Evolutionary conservation across 495 filamentous ascomycete species (phyloP).

Genomic region (Podospora conica): DNA sequence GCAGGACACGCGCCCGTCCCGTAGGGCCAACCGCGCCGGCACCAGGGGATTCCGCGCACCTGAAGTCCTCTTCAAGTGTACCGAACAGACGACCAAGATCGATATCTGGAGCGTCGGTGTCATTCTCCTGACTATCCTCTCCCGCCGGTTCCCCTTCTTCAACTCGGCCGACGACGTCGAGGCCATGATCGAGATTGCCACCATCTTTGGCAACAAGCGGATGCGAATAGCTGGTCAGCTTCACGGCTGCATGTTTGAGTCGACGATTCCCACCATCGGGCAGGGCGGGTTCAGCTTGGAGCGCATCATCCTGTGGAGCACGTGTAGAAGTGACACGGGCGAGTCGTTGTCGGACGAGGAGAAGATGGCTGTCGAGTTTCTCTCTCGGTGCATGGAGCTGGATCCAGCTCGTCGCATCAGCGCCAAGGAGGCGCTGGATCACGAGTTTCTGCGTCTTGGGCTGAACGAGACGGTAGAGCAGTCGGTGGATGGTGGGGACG

Average conservation of each 20-base stretch:
- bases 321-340: constrained; percentile 47
- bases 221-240: constrained; percentile 79
- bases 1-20: constrained; percentile 77
- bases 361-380: constrained; percentile 58
- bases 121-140: constrained; percentile 84
- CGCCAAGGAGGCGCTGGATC: constrained; percentile 61
- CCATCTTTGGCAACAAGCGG: constrained; percentile 77
- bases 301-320: constrained; percentile 92
- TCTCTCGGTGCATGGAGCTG: constrained; percentile 63
- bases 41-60: constrained; percentile 93
- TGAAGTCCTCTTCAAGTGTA: constrained; percentile 96
- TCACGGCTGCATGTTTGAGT: constrained; percentile 83
- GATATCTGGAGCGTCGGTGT: constrained; percentile 97
- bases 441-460: constrained; percentile 62
- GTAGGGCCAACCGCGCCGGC: constrained; percentile 90
- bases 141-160: constrained; percentile 93
- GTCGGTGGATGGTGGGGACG: constrained; percentile 17
- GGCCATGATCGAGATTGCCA: constrained; percentile 93
- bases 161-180: constrained; percentile 95
- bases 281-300: constrained; percentile 78
- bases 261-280: constrained; percentile 83
- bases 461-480: constrained; percentile 13
- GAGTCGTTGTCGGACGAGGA: constrained; percentile 53
- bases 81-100: constrained; percentile 89
- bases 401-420: constrained; percentile 67